Percentiles rank a stretch among this genome's conserved stretches.
phyloP scores from a whole-genome alignment of 2,329 filamentous ascomycete species.

The Sporothrix luriei region DNA sequence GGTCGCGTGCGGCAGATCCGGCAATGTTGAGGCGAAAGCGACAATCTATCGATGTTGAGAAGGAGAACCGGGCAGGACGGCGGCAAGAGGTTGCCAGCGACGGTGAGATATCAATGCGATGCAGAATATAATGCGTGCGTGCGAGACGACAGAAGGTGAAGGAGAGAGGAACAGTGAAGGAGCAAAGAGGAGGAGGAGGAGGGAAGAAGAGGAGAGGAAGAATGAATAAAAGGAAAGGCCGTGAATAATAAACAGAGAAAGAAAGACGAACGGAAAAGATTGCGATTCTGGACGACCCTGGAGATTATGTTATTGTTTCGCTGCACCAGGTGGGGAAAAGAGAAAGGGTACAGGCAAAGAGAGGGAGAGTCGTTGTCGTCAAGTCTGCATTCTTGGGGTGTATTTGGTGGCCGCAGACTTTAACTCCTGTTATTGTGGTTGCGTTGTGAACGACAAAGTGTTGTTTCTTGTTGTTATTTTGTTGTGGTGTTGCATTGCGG shows the following conservation, averaged over 20 bases:
- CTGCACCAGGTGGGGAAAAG: constrained; percentile 8
- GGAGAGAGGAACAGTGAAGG: neutral
- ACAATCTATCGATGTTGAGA: constrained; percentile 17
- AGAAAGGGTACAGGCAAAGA: neutral
- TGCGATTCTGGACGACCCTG: constrained; percentile 7
- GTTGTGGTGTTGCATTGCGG: constrained; percentile 22
- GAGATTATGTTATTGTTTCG: constrained; percentile 22
- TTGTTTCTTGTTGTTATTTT: constrained; percentile 22
- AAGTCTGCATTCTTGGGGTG: constrained; percentile 29
- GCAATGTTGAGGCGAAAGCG: neutral
- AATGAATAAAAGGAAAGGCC: neutral
- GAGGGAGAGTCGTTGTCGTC: constrained; percentile 25
- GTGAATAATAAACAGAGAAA: constrained; percentile 19
- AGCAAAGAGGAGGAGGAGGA: constrained; percentile 27
- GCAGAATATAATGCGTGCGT: constrained; percentile 2
- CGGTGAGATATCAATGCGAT: constrained; percentile 13
- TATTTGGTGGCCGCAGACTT: neutral
- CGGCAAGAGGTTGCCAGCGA: neutral
- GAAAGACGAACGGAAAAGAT: neutral
- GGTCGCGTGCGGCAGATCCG: constrained; percentile 29
- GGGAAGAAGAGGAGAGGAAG: neutral
- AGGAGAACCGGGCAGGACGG: constrained; percentile 5
- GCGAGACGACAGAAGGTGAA: neutral
- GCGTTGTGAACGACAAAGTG: constrained; percentile 7
- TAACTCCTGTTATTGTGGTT: constrained; percentile 3